Conservation (phyloP, 257 asterid genomes). For the Paraleonurus japonicus region DNA sequence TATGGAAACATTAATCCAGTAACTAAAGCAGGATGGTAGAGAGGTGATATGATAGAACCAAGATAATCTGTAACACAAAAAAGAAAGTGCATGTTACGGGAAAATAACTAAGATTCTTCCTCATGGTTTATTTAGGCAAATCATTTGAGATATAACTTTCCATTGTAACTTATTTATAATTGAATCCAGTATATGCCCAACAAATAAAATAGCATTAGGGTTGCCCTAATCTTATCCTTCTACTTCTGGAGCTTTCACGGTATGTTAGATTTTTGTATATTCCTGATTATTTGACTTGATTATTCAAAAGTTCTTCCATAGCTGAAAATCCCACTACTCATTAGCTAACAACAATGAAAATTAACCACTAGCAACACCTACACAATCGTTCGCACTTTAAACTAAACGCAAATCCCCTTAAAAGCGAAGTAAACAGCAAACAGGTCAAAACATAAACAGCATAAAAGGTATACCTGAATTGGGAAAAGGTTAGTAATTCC, state of each 20-base stretch:
- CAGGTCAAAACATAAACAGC: background rate
- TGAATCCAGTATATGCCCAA: background rate
- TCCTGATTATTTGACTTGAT: background rate
- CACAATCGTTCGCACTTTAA: background rate
- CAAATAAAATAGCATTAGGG: background rate
- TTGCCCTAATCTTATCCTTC: background rate
- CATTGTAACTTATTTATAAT: background rate
- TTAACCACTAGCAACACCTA: background rate
- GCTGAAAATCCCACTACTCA: background rate
- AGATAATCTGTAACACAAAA: background rate
- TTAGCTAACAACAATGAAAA: background rate
- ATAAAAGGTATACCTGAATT: constrained; percentile 34
- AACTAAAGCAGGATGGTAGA: background rate
- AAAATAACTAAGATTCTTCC: background rate
- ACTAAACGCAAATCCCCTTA: background rate
- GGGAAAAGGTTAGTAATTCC: constrained; percentile 90
- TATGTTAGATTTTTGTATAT: background rate
- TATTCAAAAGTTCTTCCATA: background rate
- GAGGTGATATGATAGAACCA: background rate
- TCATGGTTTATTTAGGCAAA: background rate
- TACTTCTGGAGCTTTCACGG: background rate
- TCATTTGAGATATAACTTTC: background rate
- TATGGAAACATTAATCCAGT: background rate
- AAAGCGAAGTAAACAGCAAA: background rate
- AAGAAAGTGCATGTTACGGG: background rate